Conservation (phyloP, 2,329 filamentous ascomycete genomes). For the Albifimbria verrucaria region DNA sequence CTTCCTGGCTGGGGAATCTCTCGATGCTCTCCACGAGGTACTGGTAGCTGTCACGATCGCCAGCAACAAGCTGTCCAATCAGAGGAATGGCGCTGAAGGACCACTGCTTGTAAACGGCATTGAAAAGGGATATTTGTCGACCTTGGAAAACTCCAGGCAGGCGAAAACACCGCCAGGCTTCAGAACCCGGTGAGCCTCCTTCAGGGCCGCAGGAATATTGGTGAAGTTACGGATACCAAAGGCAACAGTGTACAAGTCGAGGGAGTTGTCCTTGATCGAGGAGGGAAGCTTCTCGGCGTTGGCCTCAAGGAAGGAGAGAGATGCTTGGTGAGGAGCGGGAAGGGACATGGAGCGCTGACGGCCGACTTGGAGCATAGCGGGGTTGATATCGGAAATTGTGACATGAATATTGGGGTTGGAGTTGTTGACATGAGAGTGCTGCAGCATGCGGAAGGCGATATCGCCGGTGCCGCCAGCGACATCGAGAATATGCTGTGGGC, state of each 20-base stretch:
- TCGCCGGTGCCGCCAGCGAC: conserved; percentile 96
- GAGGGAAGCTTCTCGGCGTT: conserved; percentile 76
- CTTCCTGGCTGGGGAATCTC: conserved; percentile 79
- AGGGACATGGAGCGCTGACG: conserved; percentile 67
- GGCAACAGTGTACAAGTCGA: conserved; percentile 95
- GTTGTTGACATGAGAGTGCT: conserved; percentile 80
- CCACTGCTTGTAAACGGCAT: conserved; percentile 91
- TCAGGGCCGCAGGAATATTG: conserved; percentile 77
- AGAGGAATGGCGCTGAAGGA: conserved; percentile 91
- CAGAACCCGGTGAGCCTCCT: conserved; percentile 81
- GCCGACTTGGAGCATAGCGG: conserved; percentile 88
- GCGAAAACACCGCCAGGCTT: conserved; percentile 96
- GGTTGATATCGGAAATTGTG: conserved; percentile 94
- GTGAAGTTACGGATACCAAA: conserved; percentile 98
- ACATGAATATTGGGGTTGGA: conserved; percentile 74
- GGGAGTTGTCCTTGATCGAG: conserved; percentile 61
- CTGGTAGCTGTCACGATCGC: conserved; percentile 94
- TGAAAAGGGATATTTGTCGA: conserved; percentile 73
- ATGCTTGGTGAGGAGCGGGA: conserved; percentile 51
- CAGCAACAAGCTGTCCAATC: conserved; percentile 92
- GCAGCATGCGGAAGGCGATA: conserved; percentile 94
- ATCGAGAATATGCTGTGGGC: conserved; percentile 76
- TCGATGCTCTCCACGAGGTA: conserved; percentile 99
- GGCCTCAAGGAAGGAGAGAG: conserved; percentile 77
- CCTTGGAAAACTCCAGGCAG: conserved; percentile 90